Percentiles rank a stretch among this genome's conserved stretches.
phyloP scores from a whole-genome alignment of 805 yeast genomes.

The Saccharomycopsis microspora region DNA sequence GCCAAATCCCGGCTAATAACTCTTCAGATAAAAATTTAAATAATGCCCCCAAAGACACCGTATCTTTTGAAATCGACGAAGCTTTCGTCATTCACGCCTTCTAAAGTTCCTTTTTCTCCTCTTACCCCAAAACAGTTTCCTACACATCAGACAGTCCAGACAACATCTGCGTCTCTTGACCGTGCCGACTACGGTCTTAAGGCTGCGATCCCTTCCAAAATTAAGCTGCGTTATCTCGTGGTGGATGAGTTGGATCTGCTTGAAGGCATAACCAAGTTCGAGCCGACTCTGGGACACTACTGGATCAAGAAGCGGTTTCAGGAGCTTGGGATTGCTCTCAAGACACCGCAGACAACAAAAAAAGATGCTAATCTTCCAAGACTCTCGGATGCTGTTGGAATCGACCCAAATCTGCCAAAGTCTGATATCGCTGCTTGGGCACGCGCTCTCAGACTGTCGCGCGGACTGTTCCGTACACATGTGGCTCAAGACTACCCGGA shows the following conservation, averaged over 20 bases:
- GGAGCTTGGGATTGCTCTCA: constrained; percentile 49
- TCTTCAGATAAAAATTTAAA: too few relatives aligned
- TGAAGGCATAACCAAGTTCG: constrained; percentile 62
- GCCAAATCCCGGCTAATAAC: too few relatives aligned
- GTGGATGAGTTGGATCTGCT: constrained; percentile 56
- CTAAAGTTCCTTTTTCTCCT: constrained; percentile 13
- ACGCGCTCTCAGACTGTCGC: constrained; percentile 32
- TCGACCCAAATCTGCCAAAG: constrained; percentile 20
- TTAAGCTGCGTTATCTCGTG: constrained; percentile 47
- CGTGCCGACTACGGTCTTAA: constrained; percentile 73
- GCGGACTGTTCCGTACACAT: constrained; percentile 45
- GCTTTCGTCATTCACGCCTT: too few relatives aligned
- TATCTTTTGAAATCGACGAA: too few relatives aligned
- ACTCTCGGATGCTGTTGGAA: constrained; percentile 7
- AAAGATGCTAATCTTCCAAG: not conserved
- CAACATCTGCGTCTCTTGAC: constrained; percentile 50
- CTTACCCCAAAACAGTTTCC: constrained; percentile 31
- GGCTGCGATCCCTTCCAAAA: constrained; percentile 51
- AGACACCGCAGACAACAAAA: constrained; percentile 12
- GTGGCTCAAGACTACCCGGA: constrained; percentile 40
- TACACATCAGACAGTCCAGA: constrained; percentile 62
- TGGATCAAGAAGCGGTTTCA: constrained; percentile 56
- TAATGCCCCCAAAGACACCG: too few relatives aligned
- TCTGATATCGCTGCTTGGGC: constrained; percentile 25
- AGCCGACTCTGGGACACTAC: constrained; percentile 45